Evolutionary conservation across 257 asterid genomes (phyloP), one percentile per base, ranked within the genome.

Genomic region (Petrea volubilis): DNA sequence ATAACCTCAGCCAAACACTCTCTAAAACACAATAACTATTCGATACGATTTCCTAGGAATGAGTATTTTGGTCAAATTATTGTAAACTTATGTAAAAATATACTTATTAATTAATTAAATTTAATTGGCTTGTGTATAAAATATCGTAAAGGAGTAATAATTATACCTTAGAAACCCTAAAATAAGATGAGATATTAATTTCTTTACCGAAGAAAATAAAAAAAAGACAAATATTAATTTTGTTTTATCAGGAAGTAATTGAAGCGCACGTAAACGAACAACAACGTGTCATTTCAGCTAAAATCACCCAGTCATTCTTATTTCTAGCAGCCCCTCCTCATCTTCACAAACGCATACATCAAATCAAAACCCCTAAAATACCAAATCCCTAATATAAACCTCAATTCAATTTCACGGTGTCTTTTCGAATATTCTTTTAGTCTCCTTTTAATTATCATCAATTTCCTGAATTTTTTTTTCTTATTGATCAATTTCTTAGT

Each of bases 321-420:
- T 60, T 41, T 67, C 31, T 50, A 50, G 12, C 8, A 1, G n/a
- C 38, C 5, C 59, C 13, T 33, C 18, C 14, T 67, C 28, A 24
- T 49, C 73, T 60, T 68, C 85, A 67, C 80, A 74, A 65, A 65
- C 67, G 43, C 64, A 52, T 51, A 52, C 64, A 41, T 74, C 67
- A 74, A 73, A 12, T 5, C 69, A 69, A 70, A 74, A 56, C 77
- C 14, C 70, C 27, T 8, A 38, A 52, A 61, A n/a, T 44, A 23
- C 51, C 63, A 27, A 76, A 50, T 40, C 61, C 71, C 50, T 14
- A 63, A 24, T 9, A 20, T 18, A 33, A 51, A 0, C 13, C 29
- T 25, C 44, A 33, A 47, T 66, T 11, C 41, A 9, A 64, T 52
- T 43, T 36, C 36, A 7, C 59, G 33, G 55, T 18, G 68, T 74